These are phyloP conservation scores for Ceratobasidium sp. DNA, from an alignment of 1,284 basidiomycete genomes.

Conservation along the genomic window DNA sequence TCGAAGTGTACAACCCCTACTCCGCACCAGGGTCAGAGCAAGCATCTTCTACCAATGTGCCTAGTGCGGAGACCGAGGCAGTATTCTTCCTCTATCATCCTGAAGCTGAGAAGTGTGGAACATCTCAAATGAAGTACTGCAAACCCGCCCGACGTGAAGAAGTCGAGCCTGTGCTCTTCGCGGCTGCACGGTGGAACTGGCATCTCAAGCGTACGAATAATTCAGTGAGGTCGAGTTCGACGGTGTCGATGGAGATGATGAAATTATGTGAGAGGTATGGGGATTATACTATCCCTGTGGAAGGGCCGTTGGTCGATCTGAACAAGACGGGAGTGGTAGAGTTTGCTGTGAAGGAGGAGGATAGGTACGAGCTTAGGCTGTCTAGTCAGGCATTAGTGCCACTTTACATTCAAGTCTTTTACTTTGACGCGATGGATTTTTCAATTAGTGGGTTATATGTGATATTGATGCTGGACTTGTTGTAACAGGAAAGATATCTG, in stretches of 20 bases:
- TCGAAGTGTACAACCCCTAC: slow-evolving; percentile 9
- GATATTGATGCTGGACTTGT: neutral
- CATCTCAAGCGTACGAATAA: slow-evolving; percentile 61
- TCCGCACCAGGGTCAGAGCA: neutral
- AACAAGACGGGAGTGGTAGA: slow-evolving; percentile 56
- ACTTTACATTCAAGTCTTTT: slow-evolving; percentile 62
- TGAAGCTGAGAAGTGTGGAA: neutral
- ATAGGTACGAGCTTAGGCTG: slow-evolving; percentile 57
- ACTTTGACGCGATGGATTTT: slow-evolving; percentile 60
- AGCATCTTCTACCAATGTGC: neutral
- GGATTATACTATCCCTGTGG: slow-evolving; percentile 48
- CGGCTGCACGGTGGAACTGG: slow-evolving; percentile 41
- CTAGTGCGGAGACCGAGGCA: slow-evolving; percentile 2
- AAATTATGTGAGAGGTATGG: slow-evolving; percentile 45
- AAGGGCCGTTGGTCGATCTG: slow-evolving; percentile 53
- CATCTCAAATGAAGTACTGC: slow-evolving; percentile 10
- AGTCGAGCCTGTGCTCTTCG: slow-evolving; percentile 27
- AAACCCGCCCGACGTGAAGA: slow-evolving; percentile 16
- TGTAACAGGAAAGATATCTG: neutral
- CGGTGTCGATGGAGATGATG: slow-evolving; percentile 10
- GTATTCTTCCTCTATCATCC: slow-evolving; percentile 2
- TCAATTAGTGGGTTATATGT: slow-evolving; percentile 53
- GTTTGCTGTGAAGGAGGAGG: slow-evolving; percentile 53
- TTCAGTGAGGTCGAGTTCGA: slow-evolving; percentile 6
- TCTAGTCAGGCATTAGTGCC: slow-evolving; percentile 58